These are phyloP conservation scores for Myxozyma geophila DNA, from an alignment of 805 yeast species.

Conservation along the genomic window DNA sequence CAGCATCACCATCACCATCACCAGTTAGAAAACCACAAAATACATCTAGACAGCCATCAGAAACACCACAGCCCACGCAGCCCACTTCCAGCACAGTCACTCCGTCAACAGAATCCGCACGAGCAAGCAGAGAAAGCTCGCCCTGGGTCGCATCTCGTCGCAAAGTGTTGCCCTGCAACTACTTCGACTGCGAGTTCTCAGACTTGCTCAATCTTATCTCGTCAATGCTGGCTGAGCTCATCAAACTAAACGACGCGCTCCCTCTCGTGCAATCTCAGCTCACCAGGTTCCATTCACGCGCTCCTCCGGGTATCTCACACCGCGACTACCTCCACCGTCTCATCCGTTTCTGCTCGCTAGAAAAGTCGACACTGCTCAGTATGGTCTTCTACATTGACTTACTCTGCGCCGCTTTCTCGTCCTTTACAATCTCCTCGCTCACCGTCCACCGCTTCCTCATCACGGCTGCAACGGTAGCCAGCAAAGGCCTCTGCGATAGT, in stretches of 20 bases:
- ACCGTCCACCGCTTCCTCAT: constrained; percentile 91
- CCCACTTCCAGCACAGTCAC: not conserved
- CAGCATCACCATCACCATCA: no score
- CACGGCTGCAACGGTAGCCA: constrained; percentile 88
- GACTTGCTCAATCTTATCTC: constrained; percentile 74
- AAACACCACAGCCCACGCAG: not conserved
- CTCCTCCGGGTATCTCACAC: constrained; percentile 87
- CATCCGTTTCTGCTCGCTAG: constrained; percentile 81
- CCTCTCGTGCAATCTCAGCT: constrained; percentile 51
- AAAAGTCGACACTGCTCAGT: constrained; percentile 77
- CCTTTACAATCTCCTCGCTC: constrained; percentile 82
- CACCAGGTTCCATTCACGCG: constrained; percentile 90
- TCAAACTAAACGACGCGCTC: constrained; percentile 68
- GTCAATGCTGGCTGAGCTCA: constrained; percentile 78
- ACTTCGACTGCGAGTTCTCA: constrained; percentile 67
- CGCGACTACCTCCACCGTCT: constrained; percentile 75
- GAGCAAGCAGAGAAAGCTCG: not conserved
- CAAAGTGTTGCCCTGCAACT: constrained; percentile 52
- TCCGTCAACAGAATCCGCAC: not conserved
- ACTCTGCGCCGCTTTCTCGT: constrained; percentile 73
- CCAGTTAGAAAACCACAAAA: no score
- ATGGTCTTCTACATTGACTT: constrained; percentile 91
- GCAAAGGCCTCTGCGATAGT: constrained; percentile 89
- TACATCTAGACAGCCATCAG: not conserved
- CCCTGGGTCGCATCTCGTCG: not conserved